phyloP scores from a whole-genome alignment of 345 rosid genomes.

The Gossypium rotundifolium region DNA sequence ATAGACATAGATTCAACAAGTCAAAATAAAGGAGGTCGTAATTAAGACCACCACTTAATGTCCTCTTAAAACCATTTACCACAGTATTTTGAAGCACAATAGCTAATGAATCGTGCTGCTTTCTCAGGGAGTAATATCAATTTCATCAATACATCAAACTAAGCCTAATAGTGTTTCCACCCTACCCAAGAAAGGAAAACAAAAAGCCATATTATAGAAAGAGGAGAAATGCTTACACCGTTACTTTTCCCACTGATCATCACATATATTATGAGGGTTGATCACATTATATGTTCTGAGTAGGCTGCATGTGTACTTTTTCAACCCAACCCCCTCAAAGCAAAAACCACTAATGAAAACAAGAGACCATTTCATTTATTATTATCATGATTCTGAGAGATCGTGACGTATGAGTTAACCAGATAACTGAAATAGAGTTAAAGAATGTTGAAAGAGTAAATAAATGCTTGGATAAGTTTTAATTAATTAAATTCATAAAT shows the following conservation, averaged over 20 bases:
- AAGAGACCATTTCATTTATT: background rate
- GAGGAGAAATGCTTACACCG: background rate
- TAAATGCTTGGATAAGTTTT: background rate
- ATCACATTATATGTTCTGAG: background rate
- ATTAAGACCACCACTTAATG: background rate
- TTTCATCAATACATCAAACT: background rate
- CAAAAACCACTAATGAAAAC: background rate
- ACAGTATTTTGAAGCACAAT: background rate
- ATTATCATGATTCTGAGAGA: background rate
- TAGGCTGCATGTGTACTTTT: background rate
- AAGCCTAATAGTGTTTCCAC: background rate
- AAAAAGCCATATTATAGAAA: no score
- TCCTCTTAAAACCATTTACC: background rate
- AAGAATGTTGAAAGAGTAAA: background rate
- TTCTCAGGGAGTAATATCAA: background rate
- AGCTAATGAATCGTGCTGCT: constrained; percentile 1
- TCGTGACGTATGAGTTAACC: background rate
- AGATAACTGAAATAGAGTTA: background rate
- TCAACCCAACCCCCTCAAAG: background rate
- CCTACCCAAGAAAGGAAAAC: background rate
- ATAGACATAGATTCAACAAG: background rate
- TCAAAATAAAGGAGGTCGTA: background rate
- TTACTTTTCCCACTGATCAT: background rate
- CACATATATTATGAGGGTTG: background rate
- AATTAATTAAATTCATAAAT: background rate